Evolutionary conservation across 768 basidiomycete species (phyloP).

Genomic region (Psilocybe subaeruginosa): DNA sequence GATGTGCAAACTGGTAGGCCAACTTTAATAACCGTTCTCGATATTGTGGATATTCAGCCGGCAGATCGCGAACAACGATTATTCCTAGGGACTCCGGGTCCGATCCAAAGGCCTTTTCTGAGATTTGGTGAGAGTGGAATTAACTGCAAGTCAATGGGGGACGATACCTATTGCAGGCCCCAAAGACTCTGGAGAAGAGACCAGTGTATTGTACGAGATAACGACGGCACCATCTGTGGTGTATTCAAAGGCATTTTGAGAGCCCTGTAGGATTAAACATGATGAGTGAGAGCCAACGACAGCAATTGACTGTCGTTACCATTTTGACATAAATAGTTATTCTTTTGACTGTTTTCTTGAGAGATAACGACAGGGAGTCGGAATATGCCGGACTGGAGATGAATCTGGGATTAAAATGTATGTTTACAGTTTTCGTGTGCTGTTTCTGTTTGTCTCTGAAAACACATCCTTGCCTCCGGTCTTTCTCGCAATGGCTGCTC

Average conservation of each 20-base stretch:
- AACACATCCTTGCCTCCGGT: constrained; percentile 12
- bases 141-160: constrained; percentile 4
- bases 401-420: constrained; percentile 22
- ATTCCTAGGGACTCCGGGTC: constrained; percentile 77
- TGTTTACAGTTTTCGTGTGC: constrained; percentile 24
- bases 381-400: constrained; percentile 3
- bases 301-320: constrained; percentile 2
- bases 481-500: constrained; percentile 33
- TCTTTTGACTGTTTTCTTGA: background rate
- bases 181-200: constrained; percentile 27
- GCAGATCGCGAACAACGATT: constrained; percentile 82
- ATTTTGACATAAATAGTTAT: constrained; percentile 4
- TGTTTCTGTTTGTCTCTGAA: constrained; percentile 17
- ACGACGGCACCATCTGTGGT: constrained; percentile 31
- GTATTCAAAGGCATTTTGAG: constrained; percentile 14
- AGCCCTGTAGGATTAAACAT: background rate
- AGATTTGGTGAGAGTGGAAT: background rate
- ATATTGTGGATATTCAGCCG: constrained; percentile 58
- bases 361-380: background rate
- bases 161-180: constrained; percentile 59
- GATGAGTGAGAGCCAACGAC: background rate
- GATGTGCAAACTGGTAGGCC: constrained; percentile 73
- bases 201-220: constrained; percentile 31
- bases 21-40: constrained; percentile 76
- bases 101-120: constrained; percentile 85